Conservation (phyloP, 371 early-diverging fungal genomes). For the Rhizopus sp. region DNA sequence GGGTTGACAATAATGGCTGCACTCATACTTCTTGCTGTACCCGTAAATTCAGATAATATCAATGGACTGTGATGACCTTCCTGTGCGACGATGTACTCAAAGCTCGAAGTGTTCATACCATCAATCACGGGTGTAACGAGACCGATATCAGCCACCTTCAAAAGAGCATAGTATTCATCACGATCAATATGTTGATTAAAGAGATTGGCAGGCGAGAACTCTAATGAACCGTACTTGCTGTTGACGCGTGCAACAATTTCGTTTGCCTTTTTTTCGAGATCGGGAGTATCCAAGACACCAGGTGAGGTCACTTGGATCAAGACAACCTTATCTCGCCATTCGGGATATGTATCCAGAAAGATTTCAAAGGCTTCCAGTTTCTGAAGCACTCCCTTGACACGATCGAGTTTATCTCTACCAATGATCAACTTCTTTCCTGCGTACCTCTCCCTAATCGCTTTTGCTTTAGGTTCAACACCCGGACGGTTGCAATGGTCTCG, state of each 20-base stretch:
- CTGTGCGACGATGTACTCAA: conserved; percentile 98
- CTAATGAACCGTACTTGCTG: conserved; percentile 88
- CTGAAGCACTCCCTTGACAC: conserved; percentile 98
- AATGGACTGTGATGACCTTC: conserved; percentile 89
- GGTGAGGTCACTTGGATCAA: conserved; percentile 83
- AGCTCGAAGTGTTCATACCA: conserved; percentile 99
- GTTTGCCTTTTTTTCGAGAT: conserved; percentile 81
- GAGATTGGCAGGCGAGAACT: conserved; percentile 91
- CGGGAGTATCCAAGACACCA: conserved; percentile 53
- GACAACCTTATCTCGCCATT: conserved; percentile 88
- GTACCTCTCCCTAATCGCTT: conserved; percentile 82
- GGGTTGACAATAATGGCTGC: conserved; percentile 94
- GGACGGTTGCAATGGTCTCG: conserved; percentile 41
- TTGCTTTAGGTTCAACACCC: conserved; percentile 72
- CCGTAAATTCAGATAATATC: conserved; percentile 96
- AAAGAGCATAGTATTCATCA: conserved; percentile 94
- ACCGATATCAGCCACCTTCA: conserved; percentile 94
- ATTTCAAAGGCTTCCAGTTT: conserved; percentile 94
- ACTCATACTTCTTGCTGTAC: conserved; percentile 89
- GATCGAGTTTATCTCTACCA: conserved; percentile 98
- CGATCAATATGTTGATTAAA: conserved; percentile 94
- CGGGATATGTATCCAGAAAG: conserved; percentile 87
- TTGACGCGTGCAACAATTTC: conserved; percentile 94
- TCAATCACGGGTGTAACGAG: conserved; percentile 96
- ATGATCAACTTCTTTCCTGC: conserved; percentile 95